Evolutionary conservation across 225 moss, liverwort and hornwort genomes (phyloP).

Genomic region (Takakia lepidozioides): DNA sequence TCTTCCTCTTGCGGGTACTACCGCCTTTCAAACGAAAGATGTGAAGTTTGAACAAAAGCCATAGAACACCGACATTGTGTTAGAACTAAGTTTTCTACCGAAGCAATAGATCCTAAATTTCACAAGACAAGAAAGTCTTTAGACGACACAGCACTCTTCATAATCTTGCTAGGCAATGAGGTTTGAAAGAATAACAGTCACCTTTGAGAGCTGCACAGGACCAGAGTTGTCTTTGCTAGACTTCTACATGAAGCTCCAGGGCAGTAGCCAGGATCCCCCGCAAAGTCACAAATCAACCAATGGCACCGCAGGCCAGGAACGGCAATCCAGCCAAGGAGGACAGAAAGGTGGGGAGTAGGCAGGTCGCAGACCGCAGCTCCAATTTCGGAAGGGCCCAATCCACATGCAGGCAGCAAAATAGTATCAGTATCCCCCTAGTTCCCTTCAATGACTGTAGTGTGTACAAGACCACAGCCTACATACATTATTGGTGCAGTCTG

Average conservation of each 20-base stretch:
- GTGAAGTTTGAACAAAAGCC: no score
- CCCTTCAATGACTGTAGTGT: background rate
- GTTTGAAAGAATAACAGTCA: no score
- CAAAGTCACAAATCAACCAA: slow-evolving; percentile 55
- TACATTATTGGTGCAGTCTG: background rate
- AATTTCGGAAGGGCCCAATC: slow-evolving; percentile 99
- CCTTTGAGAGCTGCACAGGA: slow-evolving; percentile 95
- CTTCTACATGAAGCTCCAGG: slow-evolving; percentile 51
- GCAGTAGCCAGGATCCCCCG: slow-evolving; percentile 42
- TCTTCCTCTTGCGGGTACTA: no score
- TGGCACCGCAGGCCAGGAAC: slow-evolving; percentile 54
- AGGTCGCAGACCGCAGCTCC: slow-evolving; percentile 99
- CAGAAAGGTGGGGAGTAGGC: slow-evolving; percentile 66
- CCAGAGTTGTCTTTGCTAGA: slow-evolving; percentile 70
- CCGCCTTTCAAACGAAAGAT: no score
- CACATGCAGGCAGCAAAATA: slow-evolving; percentile 97
- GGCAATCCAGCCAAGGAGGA: slow-evolving; percentile 70
- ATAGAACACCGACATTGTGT: no score
- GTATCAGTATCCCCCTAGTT: slow-evolving; percentile 79
- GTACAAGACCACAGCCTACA: background rate
- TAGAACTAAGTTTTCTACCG: no score
- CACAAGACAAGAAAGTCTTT: no score
- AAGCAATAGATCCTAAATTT: no score
- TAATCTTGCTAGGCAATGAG: no score
- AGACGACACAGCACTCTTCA: no score